These are phyloP conservation scores for Pythium aquatile DNA, from an alignment of 352 stramenopile genomes.

Conservation along the genomic window DNA sequence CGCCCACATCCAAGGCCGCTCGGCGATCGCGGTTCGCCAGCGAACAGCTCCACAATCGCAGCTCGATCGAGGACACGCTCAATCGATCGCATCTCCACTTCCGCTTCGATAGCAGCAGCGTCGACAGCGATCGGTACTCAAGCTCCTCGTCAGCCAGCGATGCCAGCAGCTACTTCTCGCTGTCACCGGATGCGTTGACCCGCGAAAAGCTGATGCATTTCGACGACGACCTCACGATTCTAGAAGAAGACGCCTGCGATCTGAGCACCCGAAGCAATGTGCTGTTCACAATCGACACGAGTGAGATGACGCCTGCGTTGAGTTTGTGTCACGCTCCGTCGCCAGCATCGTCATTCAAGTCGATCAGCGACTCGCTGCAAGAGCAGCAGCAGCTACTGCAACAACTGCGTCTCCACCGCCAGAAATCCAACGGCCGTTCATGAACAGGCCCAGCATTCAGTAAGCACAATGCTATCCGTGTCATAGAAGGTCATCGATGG, in stretches of 20 bases:
- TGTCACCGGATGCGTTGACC: neutral
- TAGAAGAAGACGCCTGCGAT: conserved; percentile 13
- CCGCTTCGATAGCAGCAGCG: too few species aligned
- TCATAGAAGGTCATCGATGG: too few species aligned
- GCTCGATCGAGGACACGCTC: too few species aligned
- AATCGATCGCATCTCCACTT: too few species aligned
- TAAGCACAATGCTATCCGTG: too few species aligned
- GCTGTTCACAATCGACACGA: conserved; percentile 16
- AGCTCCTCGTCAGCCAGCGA: conserved; percentile 7
- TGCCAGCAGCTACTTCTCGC: neutral
- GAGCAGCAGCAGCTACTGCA: conserved; percentile 15
- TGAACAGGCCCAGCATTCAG: too few species aligned
- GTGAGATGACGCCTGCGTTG: conserved; percentile 8
- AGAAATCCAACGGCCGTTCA: neutral
- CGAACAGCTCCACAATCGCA: neutral
- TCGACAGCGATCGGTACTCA: neutral
- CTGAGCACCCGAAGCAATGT: conserved; percentile 3
- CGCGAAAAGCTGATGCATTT: conserved; percentile 6
- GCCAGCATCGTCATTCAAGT: conserved; percentile 8
- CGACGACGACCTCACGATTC: conserved; percentile 20
- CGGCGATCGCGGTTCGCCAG: conserved; percentile 2
- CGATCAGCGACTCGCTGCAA: conserved; percentile 15
- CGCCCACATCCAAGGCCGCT: neutral
- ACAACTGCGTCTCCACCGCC: conserved; percentile 1
- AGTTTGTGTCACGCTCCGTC: too few species aligned